These are phyloP conservation scores for Zygosaccharomyces bailii DNA, from an alignment of 805 yeast genomes.

Conservation along the genomic window DNA sequence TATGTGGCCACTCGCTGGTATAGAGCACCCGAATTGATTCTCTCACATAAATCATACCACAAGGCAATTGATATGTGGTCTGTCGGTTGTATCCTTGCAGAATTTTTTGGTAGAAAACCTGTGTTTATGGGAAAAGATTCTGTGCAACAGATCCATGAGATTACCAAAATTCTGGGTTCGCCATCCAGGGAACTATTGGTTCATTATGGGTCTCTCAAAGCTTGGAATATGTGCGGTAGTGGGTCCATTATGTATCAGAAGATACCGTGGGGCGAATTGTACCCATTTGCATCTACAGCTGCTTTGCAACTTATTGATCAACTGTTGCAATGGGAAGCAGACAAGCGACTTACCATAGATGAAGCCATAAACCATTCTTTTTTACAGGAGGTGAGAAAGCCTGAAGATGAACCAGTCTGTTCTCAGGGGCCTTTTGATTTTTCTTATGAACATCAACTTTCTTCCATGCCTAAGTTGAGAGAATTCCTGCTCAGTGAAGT, in stretches of 20 bases:
- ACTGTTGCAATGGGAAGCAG: conserved; percentile 64
- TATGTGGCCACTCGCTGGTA: conserved; percentile 97
- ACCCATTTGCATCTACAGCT: conserved; percentile 55
- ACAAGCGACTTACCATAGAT: conserved; percentile 50
- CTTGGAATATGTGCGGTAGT: conserved; percentile 45
- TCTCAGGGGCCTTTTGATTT: conserved; percentile 53
- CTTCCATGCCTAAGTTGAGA: conserved; percentile 45
- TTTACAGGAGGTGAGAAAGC: conserved; percentile 50
- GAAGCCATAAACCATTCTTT: conserved; percentile 57
- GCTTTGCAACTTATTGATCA: conserved; percentile 53
- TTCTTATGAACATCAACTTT: conserved; percentile 52
- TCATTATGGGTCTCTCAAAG: conserved; percentile 44
- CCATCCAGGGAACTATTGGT: conserved; percentile 52
- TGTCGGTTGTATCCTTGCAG: conserved; percentile 85
- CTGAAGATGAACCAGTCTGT: conserved; percentile 54
- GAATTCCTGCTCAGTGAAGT: conserved; percentile 52
- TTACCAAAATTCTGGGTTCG: conserved; percentile 65
- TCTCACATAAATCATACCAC: conserved; percentile 56
- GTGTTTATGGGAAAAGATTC: conserved; percentile 74
- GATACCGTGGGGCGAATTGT: conserved; percentile 50
- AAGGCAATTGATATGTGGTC: conserved; percentile 90
- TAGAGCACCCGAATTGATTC: conserved; percentile 85
- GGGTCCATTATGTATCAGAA: conserved; percentile 43
- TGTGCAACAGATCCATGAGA: conserved; percentile 65
- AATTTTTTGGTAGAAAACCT: conserved; percentile 76